Evolutionary conservation across 768 basidiomycete genomes (phyloP).

Genomic region (Pholiota molesta): DNA sequence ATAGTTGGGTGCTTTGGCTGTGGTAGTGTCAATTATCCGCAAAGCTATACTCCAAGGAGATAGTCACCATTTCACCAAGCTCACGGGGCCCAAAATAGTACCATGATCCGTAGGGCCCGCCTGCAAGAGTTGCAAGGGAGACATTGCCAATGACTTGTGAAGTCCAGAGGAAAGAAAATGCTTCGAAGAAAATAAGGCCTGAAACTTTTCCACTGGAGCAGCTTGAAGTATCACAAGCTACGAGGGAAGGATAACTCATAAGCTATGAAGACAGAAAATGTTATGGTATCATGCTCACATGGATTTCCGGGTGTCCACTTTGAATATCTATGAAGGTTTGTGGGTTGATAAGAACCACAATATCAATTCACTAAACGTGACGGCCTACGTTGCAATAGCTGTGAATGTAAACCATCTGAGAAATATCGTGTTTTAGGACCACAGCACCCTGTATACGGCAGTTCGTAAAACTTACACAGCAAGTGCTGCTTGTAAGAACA

Average conservation of each 20-base stretch:
- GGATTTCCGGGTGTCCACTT: conserved; percentile 82
- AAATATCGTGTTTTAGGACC: conserved; percentile 12
- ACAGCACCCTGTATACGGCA: not conserved
- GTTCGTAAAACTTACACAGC: conserved; percentile 53
- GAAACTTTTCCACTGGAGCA: conserved; percentile 80
- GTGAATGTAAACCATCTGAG: conserved; percentile 79
- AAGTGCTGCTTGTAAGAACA: conserved; percentile 72
- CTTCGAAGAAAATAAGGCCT: conserved; percentile 76
- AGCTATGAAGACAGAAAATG: not conserved
- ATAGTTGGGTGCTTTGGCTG: conserved; percentile 74
- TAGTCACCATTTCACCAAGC: conserved; percentile 61
- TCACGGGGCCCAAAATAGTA: conserved; percentile 84
- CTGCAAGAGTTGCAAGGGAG: conserved; percentile 77
- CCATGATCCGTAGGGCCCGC: conserved; percentile 78
- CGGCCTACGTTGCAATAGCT: conserved; percentile 64
- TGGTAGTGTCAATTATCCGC: not conserved
- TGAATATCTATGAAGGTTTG: conserved; percentile 40
- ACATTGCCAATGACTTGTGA: conserved; percentile 83
- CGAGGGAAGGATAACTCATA: conserved; percentile 3
- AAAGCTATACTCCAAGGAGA: conserved; percentile 1
- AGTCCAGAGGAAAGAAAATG: conserved; percentile 87
- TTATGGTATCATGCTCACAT: conserved; percentile 39
- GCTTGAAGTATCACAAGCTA: conserved; percentile 49
- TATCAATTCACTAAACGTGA: not conserved
- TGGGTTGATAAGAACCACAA: not conserved